Conservation (phyloP, 2,329 filamentous ascomycete species). For the Diaporthe australafricana region DNA sequence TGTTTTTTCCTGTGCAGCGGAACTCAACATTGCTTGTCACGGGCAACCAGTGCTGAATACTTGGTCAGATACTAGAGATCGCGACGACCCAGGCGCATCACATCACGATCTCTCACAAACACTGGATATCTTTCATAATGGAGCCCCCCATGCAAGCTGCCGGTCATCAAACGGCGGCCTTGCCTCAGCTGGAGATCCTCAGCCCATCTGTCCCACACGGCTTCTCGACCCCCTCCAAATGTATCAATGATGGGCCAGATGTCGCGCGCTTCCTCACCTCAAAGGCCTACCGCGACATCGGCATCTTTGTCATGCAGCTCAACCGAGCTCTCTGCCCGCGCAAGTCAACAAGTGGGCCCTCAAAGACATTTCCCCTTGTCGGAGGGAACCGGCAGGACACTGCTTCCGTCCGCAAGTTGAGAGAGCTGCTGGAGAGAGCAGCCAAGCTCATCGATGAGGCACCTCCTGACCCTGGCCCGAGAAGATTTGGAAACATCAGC, state of each 20-base stretch:
- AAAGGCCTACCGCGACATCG: constrained; percentile 87
- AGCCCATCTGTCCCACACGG: constrained; percentile 59
- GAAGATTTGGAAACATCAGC: constrained; percentile 91
- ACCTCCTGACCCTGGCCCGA: constrained; percentile 85
- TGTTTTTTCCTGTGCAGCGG: not conserved
- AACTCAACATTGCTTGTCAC: not conserved
- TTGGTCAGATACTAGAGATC: not conserved
- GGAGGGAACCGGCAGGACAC: constrained; percentile 56
- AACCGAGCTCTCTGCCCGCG: constrained; percentile 87
- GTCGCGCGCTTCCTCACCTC: constrained; percentile 84
- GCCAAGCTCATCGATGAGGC: constrained; percentile 78
- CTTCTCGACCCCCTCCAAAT: constrained; percentile 79
- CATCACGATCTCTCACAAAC: not conserved
- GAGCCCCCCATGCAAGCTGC: constrained; percentile 10
- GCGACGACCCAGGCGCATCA: not conserved
- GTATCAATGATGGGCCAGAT: constrained; percentile 87
- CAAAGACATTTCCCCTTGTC: constrained; percentile 59
- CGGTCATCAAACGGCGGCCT: constrained; percentile 26
- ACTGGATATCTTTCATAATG: not conserved
- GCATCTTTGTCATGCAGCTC: constrained; percentile 88
- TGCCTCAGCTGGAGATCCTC: constrained; percentile 59
- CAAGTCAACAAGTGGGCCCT: constrained; percentile 52
- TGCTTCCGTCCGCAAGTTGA: constrained; percentile 72
- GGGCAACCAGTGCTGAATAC: not conserved
- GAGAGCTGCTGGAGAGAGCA: constrained; percentile 73